A percentile compares a stretch with the other conserved stretches of the same genome.
These are phyloP conservation scores for Fusarium oligoseptatum DNA, from an alignment of 2,329 filamentous ascomycete genomes.

Conservation along the genomic window DNA sequence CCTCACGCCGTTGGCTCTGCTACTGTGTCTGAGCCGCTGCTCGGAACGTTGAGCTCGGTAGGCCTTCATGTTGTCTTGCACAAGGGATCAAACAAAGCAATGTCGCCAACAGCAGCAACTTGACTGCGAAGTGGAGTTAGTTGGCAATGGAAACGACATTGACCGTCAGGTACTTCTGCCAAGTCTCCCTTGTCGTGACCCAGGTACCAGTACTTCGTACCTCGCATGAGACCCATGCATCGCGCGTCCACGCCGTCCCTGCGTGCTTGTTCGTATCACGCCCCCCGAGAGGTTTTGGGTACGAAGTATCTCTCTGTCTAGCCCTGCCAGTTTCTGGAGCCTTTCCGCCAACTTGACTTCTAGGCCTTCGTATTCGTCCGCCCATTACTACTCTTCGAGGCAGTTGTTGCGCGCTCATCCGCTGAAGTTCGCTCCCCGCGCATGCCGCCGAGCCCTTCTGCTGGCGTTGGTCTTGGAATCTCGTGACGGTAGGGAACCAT, in stretches of 20 bases:
- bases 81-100: slow-evolving; percentile 25
- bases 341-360: slow-evolving; percentile 15
- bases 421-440: slow-evolving; percentile 1
- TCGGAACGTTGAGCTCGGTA: not conserved
- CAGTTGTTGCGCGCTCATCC: not conserved
- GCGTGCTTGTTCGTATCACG: slow-evolving; percentile 45
- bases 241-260: slow-evolving; percentile 39
- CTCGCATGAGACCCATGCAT: slow-evolving; percentile 43
- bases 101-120: slow-evolving; percentile 25
- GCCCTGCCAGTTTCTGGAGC: slow-evolving; percentile 28
- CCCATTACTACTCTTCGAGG: slow-evolving; percentile 18
- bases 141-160: slow-evolving; percentile 18
- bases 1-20: slow-evolving; percentile 25
- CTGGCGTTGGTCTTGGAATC: slow-evolving; percentile 16
- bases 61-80: not conserved
- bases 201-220: slow-evolving; percentile 44
- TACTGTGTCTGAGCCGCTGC: not conserved
- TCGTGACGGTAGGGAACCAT: not conserved
- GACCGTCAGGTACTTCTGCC: slow-evolving; percentile 21
- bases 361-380: slow-evolving; percentile 33
- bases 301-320: slow-evolving; percentile 26
- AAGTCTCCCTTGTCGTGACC: slow-evolving; percentile 25
- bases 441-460: slow-evolving; percentile 2
- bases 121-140: slow-evolving; percentile 23
- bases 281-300: slow-evolving; percentile 5